phyloP scores from a whole-genome alignment of 768 basidiomycete genomes.

The Lyophyllum decastes region DNA sequence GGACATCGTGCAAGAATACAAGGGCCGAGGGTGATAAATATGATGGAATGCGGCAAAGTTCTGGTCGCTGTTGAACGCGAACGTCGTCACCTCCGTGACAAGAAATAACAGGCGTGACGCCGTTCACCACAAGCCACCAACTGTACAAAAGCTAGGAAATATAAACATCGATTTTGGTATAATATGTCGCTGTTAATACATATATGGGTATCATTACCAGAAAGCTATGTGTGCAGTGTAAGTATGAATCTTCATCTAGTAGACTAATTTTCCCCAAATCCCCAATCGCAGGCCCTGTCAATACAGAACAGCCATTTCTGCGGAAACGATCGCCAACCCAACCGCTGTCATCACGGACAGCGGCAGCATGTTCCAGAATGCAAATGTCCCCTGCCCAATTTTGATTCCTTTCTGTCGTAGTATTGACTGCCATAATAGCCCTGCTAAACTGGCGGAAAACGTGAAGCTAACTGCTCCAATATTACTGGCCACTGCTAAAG shows the following conservation, averaged over 20 bases:
- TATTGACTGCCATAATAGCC: conserved; percentile 82
- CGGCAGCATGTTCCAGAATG: conserved; percentile 71
- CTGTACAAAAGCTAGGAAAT: too few relatives aligned
- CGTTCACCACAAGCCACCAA: too few relatives aligned
- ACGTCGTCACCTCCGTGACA: background rate
- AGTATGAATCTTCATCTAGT: background rate
- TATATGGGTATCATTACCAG: background rate
- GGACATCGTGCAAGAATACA: conserved; percentile 24
- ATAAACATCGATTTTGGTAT: background rate
- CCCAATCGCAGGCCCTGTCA: background rate
- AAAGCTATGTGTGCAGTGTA: background rate
- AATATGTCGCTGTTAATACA: background rate
- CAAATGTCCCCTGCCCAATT: conserved; percentile 65
- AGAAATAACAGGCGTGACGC: background rate
- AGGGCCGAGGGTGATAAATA: background rate
- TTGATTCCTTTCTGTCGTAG: conserved; percentile 70
- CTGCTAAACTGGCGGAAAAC: conserved; percentile 90
- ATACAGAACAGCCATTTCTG: conserved; percentile 70
- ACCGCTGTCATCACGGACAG: conserved; percentile 64
- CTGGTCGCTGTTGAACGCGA: background rate
- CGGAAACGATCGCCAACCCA: conserved; percentile 71
- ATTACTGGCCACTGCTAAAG: conserved; percentile 87
- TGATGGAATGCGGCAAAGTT: background rate
- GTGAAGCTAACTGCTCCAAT: conserved; percentile 93
- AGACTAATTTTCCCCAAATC: background rate